Evolutionary conservation across 2,329 filamentous ascomycete species (phyloP).

Genomic region (Orbilia javanica): DNA sequence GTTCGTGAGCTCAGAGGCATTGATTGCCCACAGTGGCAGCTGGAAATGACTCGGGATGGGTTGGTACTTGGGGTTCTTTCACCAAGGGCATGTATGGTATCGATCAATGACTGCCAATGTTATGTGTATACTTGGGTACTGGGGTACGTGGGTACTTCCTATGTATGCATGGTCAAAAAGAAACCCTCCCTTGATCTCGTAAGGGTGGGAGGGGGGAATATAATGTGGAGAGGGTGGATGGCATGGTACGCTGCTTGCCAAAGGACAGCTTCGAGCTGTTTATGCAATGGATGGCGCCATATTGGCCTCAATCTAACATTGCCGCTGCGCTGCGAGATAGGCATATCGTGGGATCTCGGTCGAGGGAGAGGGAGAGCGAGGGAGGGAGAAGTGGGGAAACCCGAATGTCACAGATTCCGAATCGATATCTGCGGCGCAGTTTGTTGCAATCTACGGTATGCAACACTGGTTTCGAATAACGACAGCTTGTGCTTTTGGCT

Average conservation of each 20-base stretch:
- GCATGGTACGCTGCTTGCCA: conserved; percentile 8
- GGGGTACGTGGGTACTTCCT: neutral
- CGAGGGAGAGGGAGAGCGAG: neutral
- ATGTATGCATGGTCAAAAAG: neutral
- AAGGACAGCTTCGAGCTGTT: neutral
- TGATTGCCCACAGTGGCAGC: neutral
- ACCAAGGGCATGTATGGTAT: neutral
- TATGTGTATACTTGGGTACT: neutral
- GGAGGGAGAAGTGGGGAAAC: neutral
- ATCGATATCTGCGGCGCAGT: neutral
- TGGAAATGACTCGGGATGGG: neutral
- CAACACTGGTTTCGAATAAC: conserved; percentile 32
- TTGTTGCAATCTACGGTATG: conserved; percentile 18
- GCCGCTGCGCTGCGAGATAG: conserved; percentile 14
- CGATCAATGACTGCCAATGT: neutral
- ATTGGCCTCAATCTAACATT: conserved; percentile 16
- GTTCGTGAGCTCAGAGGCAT: neutral
- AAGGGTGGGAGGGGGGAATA: neutral
- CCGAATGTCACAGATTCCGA: neutral
- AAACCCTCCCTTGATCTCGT: neutral
- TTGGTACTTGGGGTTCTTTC: neutral
- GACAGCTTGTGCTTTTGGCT: neutral
- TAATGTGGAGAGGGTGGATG: conserved; percentile 8
- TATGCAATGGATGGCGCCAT: conserved; percentile 22
- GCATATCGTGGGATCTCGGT: conserved; percentile 7